phyloP scores from a whole-genome alignment of 2,329 filamentous ascomycete genomes.

The Ophiocordyceps camponoti-leonardi region DNA sequence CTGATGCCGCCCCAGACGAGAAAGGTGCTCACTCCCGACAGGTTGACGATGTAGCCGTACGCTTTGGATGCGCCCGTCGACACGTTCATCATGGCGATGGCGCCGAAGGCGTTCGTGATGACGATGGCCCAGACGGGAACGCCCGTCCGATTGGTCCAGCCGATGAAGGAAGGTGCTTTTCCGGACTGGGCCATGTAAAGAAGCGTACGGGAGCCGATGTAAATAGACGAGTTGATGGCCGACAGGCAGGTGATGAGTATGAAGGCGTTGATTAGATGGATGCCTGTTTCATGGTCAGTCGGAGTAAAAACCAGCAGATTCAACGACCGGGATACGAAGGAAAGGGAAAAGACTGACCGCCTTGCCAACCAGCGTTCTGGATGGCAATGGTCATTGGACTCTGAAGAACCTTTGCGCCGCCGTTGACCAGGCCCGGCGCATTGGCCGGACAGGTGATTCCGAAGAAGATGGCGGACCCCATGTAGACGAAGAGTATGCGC shows the following conservation, averaged over 20 bases:
- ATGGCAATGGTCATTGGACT: constrained; percentile 61
- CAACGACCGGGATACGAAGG: neutral
- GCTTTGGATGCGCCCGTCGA: constrained; percentile 47
- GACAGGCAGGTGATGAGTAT: constrained; percentile 58
- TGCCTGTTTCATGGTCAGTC: constrained; percentile 14
- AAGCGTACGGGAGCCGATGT: constrained; percentile 59
- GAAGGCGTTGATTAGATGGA: constrained; percentile 63
- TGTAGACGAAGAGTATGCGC: constrained; percentile 45
- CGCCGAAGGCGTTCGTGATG: constrained; percentile 53
- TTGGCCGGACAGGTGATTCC: constrained; percentile 58
- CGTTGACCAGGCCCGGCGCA: constrained; percentile 43
- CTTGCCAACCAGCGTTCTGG: constrained; percentile 55
- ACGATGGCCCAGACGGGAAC: constrained; percentile 44
- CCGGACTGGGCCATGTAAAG: constrained; percentile 59
- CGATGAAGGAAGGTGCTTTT: constrained; percentile 54
- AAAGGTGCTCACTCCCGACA: constrained; percentile 54
- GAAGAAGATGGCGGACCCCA: constrained; percentile 59
- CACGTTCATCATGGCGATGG: constrained; percentile 60
- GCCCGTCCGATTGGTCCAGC: constrained; percentile 48
- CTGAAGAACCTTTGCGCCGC: constrained; percentile 44
- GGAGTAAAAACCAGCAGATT: neutral
- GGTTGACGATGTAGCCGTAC: constrained; percentile 53
- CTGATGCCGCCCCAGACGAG: constrained; percentile 56
- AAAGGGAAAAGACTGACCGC: constrained; percentile 22
- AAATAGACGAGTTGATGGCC: constrained; percentile 60